Conservation (phyloP, 306 rosid genomes). For the Cotoneaster glaucophyllus region DNA sequence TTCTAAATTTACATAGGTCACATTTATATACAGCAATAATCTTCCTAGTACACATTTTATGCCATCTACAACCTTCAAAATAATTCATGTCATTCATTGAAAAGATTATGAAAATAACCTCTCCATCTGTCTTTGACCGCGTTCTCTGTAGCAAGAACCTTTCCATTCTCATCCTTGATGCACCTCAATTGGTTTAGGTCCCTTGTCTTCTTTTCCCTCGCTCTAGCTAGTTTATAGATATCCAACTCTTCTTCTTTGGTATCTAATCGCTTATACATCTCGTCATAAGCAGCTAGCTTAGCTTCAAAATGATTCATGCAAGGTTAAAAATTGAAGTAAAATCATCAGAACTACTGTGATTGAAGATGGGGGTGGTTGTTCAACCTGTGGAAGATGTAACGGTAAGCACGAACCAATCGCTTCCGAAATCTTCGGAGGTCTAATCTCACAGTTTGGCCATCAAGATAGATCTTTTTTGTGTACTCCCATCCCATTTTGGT, state of each 20-base stretch:
- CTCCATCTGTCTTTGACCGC: too few species aligned
- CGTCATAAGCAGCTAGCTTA: too few species aligned
- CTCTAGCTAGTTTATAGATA: too few species aligned
- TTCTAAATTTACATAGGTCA: slow-evolving; percentile 1
- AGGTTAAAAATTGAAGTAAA: background rate
- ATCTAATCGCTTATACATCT: too few species aligned
- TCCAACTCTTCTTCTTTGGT: too few species aligned
- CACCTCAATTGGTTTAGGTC: too few species aligned
- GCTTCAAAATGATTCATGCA: background rate
- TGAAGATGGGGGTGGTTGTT: slow-evolving; percentile 15
- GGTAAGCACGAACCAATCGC: slow-evolving; percentile 57
- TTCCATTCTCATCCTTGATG: too few species aligned
- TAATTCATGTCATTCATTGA: too few species aligned
- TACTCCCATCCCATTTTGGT: slow-evolving; percentile 72
- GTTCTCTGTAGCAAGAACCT: too few species aligned
- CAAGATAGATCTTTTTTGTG: slow-evolving; percentile 88
- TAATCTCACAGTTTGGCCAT: slow-evolving; percentile 65
- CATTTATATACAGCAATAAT: background rate
- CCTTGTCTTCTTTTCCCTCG: too few species aligned
- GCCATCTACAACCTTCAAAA: slow-evolving; percentile 9
- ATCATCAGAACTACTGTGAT: slow-evolving; percentile 19
- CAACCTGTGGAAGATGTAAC: slow-evolving; percentile 28
- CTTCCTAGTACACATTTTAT: background rate
- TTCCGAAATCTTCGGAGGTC: slow-evolving; percentile 62
- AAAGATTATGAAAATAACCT: too few species aligned